Conservation (phyloP, 2,329 filamentous ascomycete genomes). For the Rhynchosporium secalis region DNA sequence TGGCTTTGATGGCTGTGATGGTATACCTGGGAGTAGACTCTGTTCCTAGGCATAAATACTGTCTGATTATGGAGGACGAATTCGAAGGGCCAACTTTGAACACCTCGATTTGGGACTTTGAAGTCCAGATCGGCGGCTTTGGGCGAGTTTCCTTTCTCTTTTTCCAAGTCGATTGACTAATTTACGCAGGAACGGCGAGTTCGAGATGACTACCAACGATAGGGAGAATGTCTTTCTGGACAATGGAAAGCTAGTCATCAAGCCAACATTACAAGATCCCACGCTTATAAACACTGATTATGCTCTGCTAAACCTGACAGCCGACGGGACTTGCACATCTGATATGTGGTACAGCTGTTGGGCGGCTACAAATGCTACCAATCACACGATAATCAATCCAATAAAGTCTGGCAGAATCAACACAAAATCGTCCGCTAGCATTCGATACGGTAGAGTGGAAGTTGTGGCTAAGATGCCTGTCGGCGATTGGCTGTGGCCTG, state of each 20-base stretch:
- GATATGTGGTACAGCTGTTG: conserved; percentile 17
- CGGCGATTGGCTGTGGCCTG: conserved; percentile 26
- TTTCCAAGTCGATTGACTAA: neutral
- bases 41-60: conserved; percentile 74
- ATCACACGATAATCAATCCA: conserved; percentile 69
- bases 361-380: conserved; percentile 19
- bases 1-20: conserved; percentile 65
- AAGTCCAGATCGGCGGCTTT: conserved; percentile 19
- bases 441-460: conserved; percentile 23
- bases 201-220: conserved; percentile 18
- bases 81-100: conserved; percentile 26
- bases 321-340: conserved; percentile 18
- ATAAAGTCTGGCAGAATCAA: conserved; percentile 74
- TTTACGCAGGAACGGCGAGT: conserved; percentile 15
- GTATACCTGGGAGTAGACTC: conserved; percentile 71
- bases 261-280: conserved; percentile 21
- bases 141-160: conserved; percentile 7
- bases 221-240: conserved; percentile 21
- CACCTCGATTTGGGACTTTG: conserved; percentile 13
- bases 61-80: conserved; percentile 58
- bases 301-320: conserved; percentile 18
- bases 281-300: conserved; percentile 12
- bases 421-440: conserved; percentile 60
- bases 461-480: conserved; percentile 20
- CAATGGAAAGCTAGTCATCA: conserved; percentile 17